Conservation (phyloP, 202 grass and related monocot species). For the Digitaria exilis region DNA sequence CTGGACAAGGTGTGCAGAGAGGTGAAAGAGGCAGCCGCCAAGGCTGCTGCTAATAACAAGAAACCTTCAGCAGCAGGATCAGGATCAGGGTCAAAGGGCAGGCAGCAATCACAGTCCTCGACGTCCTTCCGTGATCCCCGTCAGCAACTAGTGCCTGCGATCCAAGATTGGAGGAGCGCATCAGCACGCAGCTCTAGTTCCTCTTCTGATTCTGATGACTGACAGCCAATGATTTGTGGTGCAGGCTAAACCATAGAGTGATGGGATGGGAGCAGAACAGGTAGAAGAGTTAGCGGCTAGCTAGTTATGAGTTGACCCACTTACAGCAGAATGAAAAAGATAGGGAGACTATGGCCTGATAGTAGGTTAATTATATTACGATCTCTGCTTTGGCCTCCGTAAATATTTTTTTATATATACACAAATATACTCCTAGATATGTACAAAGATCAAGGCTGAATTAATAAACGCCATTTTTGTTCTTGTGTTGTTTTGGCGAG, state of each 20-base stretch:
- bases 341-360: background rate
- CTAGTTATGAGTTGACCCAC: constrained; percentile 10
- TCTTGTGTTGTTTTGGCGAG: background rate
- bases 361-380: background rate
- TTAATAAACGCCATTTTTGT: background rate
- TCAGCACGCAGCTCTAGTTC: constrained; percentile 60
- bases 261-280: background rate
- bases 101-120: constrained; percentile 30
- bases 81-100: constrained; percentile 4
- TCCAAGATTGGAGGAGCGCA: constrained; percentile 51
- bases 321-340: constrained; percentile 1
- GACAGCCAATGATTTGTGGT: background rate
- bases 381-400: background rate
- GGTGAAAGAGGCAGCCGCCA: constrained; percentile 63
- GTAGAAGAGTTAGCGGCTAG: constrained; percentile 22
- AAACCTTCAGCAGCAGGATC: constrained; percentile 25
- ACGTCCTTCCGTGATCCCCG: constrained; percentile 55
- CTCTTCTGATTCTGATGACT: constrained; percentile 29
- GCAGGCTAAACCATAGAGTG: background rate
- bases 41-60: constrained; percentile 34
- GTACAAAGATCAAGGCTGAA: constrained; percentile 8
- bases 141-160: constrained; percentile 63
- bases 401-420: background rate
- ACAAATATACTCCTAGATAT: background rate
- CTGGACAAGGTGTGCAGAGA: constrained; percentile 86